Percentiles rank a stretch among this genome's conserved stretches.
Conservation (phyloP, 2,329 filamentous ascomycete species). For the Decorospora gaudefroyi region DNA sequence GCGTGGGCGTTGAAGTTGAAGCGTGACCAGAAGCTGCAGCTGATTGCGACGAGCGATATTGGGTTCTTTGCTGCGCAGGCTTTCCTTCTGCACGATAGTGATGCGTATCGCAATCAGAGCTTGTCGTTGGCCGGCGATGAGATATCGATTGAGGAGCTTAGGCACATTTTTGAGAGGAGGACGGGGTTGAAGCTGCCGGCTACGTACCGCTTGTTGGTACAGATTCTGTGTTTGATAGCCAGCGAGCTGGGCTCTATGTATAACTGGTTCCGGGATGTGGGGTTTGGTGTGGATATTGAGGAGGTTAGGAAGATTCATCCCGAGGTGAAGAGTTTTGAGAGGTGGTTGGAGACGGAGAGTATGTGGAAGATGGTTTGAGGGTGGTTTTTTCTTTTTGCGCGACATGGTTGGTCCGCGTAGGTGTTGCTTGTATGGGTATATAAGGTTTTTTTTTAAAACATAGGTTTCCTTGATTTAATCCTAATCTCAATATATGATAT, state of each 20-base stretch:
- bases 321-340: conserved; percentile 51
- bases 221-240: conserved; percentile 38
- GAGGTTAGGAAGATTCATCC: conserved; percentile 49
- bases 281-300: conserved; percentile 52
- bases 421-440: too few relatives aligned
- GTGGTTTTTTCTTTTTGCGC: too few relatives aligned
- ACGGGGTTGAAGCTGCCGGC: conserved; percentile 51
- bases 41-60: conserved; percentile 51
- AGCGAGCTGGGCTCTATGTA: conserved; percentile 52
- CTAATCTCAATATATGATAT: background rate
- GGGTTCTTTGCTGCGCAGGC: conserved; percentile 55
- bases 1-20: conserved; percentile 42
- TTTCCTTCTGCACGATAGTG: conserved; percentile 50
- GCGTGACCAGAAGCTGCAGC: conserved; percentile 42
- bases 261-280: conserved; percentile 53
- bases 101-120: conserved; percentile 38
- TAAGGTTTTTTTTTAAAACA: too few relatives aligned
- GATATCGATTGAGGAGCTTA: conserved; percentile 50
- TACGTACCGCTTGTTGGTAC: conserved; percentile 46
- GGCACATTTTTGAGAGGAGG: conserved; percentile 50
- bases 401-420: too few relatives aligned
- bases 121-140: conserved; percentile 58
- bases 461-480: too few relatives aligned
- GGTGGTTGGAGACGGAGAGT: conserved; percentile 54
- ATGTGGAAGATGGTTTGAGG: conserved; percentile 4